Conservation (phyloP, 164 flowering plant species). For the Nymphaea colorata region DNA sequence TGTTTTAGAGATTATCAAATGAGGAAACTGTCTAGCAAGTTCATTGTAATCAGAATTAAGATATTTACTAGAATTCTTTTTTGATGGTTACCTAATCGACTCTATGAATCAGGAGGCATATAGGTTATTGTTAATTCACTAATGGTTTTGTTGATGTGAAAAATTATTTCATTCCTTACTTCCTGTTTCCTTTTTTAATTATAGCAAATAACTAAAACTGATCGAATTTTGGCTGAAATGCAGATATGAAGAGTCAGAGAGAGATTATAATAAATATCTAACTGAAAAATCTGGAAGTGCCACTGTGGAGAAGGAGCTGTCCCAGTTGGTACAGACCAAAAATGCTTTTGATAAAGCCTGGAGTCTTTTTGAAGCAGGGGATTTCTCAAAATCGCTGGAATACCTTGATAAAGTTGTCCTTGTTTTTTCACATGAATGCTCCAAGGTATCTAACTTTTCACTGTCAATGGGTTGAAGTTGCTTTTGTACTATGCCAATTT, state of each 20-base stretch:
- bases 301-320: slow-evolving; percentile 77
- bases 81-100: no score
- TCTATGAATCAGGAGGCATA: no score
- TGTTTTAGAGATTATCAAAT: no score
- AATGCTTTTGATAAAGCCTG: slow-evolving; percentile 59
- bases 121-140: no score
- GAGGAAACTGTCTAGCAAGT: no score
- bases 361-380: slow-evolving; percentile 53
- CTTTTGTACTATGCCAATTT: not conserved
- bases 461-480: not conserved
- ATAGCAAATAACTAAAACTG: no score
- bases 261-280: slow-evolving; percentile 58
- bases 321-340: slow-evolving; percentile 71
- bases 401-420: slow-evolving; percentile 81
- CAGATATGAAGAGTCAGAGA: slow-evolving; percentile 92
- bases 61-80: no score
- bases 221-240: slow-evolving; percentile 37
- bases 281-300: slow-evolving; percentile 66
- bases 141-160: no score
- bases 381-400: slow-evolving; percentile 63
- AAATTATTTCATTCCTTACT: no score
- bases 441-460: slow-evolving; percentile 34
- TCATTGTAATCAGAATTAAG: no score
- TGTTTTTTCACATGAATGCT: slow-evolving; percentile 87
- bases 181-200: no score